Evolutionary conservation across 495 filamentous ascomycete genomes (phyloP).

Genomic region (Platismatia glauca): DNA sequence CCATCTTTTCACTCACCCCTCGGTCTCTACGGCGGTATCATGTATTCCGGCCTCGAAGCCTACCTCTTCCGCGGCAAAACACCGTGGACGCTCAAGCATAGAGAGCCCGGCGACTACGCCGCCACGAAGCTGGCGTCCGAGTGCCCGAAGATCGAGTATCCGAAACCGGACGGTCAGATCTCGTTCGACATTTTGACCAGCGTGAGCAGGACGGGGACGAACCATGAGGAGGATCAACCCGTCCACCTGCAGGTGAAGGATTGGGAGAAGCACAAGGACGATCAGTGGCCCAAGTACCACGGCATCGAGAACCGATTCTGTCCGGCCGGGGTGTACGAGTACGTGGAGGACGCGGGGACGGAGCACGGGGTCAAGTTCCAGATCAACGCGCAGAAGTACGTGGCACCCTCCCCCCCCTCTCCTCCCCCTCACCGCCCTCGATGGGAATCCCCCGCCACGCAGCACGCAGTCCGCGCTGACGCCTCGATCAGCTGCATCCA

Average conservation of each 20-base stretch:
- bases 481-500: constrained; percentile 72
- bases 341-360: constrained; percentile 82
- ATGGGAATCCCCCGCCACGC: too few relatives aligned
- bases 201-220: constrained; percentile 89
- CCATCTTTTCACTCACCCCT: constrained; percentile 83
- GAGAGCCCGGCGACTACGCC: constrained; percentile 53
- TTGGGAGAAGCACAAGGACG: constrained; percentile 79
- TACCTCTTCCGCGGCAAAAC: constrained; percentile 73
- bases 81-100: constrained; percentile 92
- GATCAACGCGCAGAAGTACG: constrained; percentile 96
- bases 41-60: constrained; percentile 91
- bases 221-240: constrained; percentile 98
- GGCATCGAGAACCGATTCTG: constrained; percentile 98
- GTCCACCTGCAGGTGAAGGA: constrained; percentile 90
- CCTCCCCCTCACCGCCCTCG: not conserved
- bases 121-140: constrained; percentile 75
- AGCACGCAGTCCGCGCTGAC: too few relatives aligned
- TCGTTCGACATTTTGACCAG: constrained; percentile 93
- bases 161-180: constrained; percentile 89
- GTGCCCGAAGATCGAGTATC: constrained; percentile 51
- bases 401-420: constrained; percentile 22
- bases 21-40: constrained; percentile 76
- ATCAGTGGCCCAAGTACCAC: constrained; percentile 79
- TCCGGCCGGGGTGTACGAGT: constrained; percentile 98
- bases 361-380: constrained; percentile 83